phyloP scores from a whole-genome alignment of 2,329 filamentous ascomycete species.

The Colletotrichum nymphaeae region DNA sequence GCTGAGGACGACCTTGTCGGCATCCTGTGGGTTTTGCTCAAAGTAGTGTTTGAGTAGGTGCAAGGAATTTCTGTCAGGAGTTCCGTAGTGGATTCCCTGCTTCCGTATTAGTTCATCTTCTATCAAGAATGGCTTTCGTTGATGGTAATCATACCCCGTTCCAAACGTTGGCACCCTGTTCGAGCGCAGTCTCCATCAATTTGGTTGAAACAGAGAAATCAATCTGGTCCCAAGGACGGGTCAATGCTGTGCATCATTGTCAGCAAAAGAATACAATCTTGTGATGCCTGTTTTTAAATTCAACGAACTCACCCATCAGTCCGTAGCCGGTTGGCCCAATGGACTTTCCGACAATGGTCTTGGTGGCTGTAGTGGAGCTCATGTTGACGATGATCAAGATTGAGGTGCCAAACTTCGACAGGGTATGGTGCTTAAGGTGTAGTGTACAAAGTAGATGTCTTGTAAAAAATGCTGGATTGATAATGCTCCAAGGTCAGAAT shows the following conservation, averaged over 20 bases:
- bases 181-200: conserved; percentile 35
- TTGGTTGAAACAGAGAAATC: conserved; percentile 1
- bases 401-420: too few relatives aligned
- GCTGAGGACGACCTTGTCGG: conserved; percentile 63
- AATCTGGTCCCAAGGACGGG: background rate
- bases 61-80: conserved; percentile 60
- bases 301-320: background rate
- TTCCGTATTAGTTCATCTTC: background rate
- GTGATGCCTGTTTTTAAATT: background rate
- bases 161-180: conserved; percentile 35
- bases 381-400: too few relatives aligned
- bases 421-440: too few relatives aligned
- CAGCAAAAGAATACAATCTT: too few relatives aligned
- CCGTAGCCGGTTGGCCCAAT: background rate
- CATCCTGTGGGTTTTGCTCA: conserved; percentile 64
- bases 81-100: conserved; percentile 56
- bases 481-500: too few relatives aligned
- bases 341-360: background rate
- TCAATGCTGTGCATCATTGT: too few relatives aligned
- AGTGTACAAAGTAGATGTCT: too few relatives aligned
- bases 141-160: conserved; percentile 14
- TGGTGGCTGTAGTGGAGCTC: too few relatives aligned
- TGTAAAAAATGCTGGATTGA: too few relatives aligned
- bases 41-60: conserved; percentile 66
- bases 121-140: too few relatives aligned